phyloP scores from a whole-genome alignment of 805 yeast genomes.

The Myxozyma neotropica region DNA sequence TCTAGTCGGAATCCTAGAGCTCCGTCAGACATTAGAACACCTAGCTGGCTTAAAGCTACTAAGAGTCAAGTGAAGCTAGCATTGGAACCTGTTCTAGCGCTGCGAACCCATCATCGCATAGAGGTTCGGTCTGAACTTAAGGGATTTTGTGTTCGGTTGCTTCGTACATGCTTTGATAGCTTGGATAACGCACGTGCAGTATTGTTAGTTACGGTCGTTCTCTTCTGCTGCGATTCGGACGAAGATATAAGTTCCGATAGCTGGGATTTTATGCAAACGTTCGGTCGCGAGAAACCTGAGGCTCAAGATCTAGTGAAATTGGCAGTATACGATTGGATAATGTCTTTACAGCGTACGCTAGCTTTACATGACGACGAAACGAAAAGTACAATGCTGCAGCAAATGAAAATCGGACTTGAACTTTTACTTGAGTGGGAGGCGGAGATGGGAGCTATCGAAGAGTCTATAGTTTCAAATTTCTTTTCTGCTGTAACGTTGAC shows the following conservation, averaged over 20 bases:
- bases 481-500: constrained; percentile 12
- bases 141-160: constrained; percentile 41
- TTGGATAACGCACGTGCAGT: constrained; percentile 46
- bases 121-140: constrained; percentile 45
- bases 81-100: constrained; percentile 43
- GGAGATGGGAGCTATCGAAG: constrained; percentile 20
- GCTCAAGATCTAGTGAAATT: constrained; percentile 28
- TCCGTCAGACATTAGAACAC: constrained; percentile 43
- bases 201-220: constrained; percentile 44
- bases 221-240: constrained; percentile 32
- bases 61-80: constrained; percentile 54
- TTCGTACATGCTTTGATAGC: constrained; percentile 44
- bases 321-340: constrained; percentile 39
- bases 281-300: constrained; percentile 16
- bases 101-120: constrained; percentile 40
- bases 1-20: not conserved
- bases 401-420: constrained; percentile 18
- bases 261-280: constrained; percentile 4
- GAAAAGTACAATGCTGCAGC: constrained; percentile 1
- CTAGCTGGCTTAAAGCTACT: constrained; percentile 59
- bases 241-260: constrained; percentile 7
- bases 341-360: constrained; percentile 37
- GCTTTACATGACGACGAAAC: constrained; percentile 36
- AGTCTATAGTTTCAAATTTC: constrained; percentile 14
- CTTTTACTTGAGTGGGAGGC: constrained; percentile 21